These are phyloP conservation scores for Tillandsia fasciculata DNA, from an alignment of 176 grass and related monocot genomes.

Conservation along the genomic window DNA sequence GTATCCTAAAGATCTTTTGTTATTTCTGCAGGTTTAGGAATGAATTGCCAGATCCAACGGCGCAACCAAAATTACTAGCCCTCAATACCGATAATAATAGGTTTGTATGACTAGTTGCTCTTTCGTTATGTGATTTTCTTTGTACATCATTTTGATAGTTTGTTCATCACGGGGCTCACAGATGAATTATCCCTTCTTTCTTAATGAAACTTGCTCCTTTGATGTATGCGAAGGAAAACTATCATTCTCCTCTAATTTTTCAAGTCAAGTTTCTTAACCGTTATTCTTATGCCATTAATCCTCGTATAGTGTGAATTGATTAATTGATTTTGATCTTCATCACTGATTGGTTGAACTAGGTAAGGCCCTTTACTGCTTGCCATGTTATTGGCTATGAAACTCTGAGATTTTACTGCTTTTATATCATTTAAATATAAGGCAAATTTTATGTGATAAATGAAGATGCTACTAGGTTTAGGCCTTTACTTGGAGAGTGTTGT, in stretches of 20 bases:
- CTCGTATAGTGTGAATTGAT: neutral
- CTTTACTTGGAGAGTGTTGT: neutral
- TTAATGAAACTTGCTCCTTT: neutral
- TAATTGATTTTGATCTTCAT: neutral
- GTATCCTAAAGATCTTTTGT: neutral
- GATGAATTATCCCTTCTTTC: no score
- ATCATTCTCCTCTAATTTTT: no score
- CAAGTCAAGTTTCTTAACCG: no score
- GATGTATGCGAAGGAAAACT: conserved; percentile 1
- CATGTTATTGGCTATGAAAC: no score
- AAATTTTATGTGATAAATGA: neutral
- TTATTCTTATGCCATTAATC: no score
- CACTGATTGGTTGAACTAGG: neutral
- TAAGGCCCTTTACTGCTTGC: no score
- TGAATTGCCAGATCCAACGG: conserved; percentile 85
- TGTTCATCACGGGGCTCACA: no score
- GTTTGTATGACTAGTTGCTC: conserved; percentile 28
- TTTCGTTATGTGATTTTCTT: conserved; percentile 9
- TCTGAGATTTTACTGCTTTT: no score
- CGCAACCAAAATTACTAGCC: conserved; percentile 71
- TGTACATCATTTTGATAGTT: no score
- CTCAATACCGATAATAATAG: conserved; percentile 87
- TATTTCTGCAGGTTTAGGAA: conserved; percentile 72
- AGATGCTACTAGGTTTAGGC: neutral
- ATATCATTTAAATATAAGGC: neutral